phyloP scores from a whole-genome alignment of 2,329 filamentous ascomycete genomes.

The Xylariaceae sp. region DNA sequence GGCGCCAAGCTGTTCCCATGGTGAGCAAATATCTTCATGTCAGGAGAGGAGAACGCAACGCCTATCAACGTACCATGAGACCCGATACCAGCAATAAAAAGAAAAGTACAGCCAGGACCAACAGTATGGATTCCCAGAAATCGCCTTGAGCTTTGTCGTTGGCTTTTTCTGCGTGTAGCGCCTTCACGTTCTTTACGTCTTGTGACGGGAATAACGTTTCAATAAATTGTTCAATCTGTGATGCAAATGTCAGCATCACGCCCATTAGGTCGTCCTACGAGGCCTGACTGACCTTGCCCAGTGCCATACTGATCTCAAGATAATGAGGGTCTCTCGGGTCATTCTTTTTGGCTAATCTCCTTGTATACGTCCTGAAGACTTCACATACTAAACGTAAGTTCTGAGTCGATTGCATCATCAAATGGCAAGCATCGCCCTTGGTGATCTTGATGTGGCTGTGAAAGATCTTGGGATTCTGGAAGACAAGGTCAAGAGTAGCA shows the following conservation, averaged over 20 bases:
- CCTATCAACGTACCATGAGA: slow-evolving; percentile 72
- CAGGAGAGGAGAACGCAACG: background rate
- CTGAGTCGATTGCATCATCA: slow-evolving; percentile 93
- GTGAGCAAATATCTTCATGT: slow-evolving; percentile 21
- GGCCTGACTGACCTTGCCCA: slow-evolving; percentile 70
- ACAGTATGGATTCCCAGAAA: slow-evolving; percentile 66
- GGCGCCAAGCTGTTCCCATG: slow-evolving; percentile 65
- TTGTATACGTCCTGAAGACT: slow-evolving; percentile 77
- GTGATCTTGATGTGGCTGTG: slow-evolving; percentile 93
- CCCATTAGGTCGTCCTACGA: background rate
- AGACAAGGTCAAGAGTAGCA: slow-evolving; percentile 88
- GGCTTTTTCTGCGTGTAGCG: slow-evolving; percentile 48
- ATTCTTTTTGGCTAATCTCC: slow-evolving; percentile 91
- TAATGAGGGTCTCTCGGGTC: slow-evolving; percentile 92
- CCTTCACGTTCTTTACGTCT: slow-evolving; percentile 65
- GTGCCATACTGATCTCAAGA: slow-evolving; percentile 87
- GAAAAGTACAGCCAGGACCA: slow-evolving; percentile 69
- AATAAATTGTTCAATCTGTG: slow-evolving; percentile 90
- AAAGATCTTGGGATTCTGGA: slow-evolving; percentile 88
- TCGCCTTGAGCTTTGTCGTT: slow-evolving; percentile 54
- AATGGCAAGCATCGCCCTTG: slow-evolving; percentile 87
- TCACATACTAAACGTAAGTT: slow-evolving; percentile 83
- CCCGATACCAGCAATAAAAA: slow-evolving; percentile 74
- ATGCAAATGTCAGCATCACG: slow-evolving; percentile 12
- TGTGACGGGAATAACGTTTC: slow-evolving; percentile 90